Percentiles rank a stretch among this genome's conserved stretches.
phyloP scores from a whole-genome alignment of 495 filamentous ascomycete genomes.

The Hypoxylon subgilvum region DNA sequence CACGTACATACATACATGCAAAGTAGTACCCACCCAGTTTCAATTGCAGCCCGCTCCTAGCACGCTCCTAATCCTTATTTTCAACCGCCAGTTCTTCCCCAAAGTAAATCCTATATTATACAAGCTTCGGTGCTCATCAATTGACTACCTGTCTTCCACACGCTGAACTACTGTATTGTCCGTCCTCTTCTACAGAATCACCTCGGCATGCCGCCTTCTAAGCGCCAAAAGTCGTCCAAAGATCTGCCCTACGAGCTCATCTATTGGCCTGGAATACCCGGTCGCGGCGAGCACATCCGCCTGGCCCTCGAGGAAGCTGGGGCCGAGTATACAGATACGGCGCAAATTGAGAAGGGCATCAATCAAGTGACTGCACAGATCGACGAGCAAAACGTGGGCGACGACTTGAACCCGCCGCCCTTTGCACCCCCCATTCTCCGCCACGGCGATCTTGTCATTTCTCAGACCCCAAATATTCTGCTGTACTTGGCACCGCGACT shows the following conservation, averaged over 20 bases:
- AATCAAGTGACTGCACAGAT: constrained; percentile 46
- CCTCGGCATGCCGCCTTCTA: constrained; percentile 39
- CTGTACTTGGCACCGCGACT: constrained; percentile 63
- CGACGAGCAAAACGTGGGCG: constrained; percentile 44
- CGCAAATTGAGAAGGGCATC: constrained; percentile 47
- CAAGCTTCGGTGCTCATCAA: too few species aligned
- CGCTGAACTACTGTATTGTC: not conserved
- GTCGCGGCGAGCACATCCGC: constrained; percentile 69
- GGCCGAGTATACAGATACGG: constrained; percentile 65
- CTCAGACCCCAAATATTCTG: constrained; percentile 70
- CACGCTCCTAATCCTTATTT: constrained; percentile 2
- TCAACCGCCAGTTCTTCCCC: constrained; percentile 9
- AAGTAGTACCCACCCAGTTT: too few species aligned
- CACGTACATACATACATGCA: too few species aligned
- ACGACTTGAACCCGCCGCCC: constrained; percentile 61
- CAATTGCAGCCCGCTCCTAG: not conserved
- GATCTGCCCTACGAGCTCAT: constrained; percentile 61
- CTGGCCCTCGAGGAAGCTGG: constrained; percentile 67
- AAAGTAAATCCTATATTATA: not conserved
- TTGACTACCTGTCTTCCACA: not conserved
- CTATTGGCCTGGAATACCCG: constrained; percentile 70
- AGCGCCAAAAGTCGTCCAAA: constrained; percentile 50
- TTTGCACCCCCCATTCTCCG: constrained; percentile 66
- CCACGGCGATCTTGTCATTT: constrained; percentile 63
- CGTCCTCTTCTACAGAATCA: constrained; percentile 19